Evolutionary conservation across 2,329 filamentous ascomycete genomes (phyloP).

Genomic region (Dothiorella sarmentorum): DNA sequence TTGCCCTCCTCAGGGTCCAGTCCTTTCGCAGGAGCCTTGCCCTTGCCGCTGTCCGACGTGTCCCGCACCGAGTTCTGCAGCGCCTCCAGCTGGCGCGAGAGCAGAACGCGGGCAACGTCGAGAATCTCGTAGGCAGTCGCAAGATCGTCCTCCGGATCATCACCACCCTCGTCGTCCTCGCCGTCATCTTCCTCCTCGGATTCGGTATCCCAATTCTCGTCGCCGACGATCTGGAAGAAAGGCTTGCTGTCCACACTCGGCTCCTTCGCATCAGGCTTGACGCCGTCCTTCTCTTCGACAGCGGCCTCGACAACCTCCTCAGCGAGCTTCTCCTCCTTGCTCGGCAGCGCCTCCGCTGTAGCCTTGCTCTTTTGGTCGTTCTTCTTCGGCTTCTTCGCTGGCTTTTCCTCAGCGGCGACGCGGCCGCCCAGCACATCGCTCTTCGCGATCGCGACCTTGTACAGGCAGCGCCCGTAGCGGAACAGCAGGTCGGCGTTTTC

Average conservation of each 20-base stretch:
- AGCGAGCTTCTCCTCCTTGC: slow-evolving; percentile 39
- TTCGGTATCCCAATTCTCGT: slow-evolving; percentile 81
- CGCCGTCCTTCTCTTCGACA: slow-evolving; percentile 46
- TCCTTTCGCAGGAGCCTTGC: slow-evolving; percentile 39
- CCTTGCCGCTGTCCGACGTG: slow-evolving; percentile 43
- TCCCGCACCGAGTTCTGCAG: slow-evolving; percentile 23
- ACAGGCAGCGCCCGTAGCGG: slow-evolving; percentile 87
- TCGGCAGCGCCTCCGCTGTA: slow-evolving; percentile 28
- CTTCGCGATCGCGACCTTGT: slow-evolving; percentile 89
- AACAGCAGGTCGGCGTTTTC: slow-evolving; percentile 94
- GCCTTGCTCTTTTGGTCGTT: slow-evolving; percentile 31
- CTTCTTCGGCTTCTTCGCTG: slow-evolving; percentile 47
- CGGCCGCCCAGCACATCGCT: slow-evolving; percentile 90
- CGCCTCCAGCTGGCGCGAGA: slow-evolving; percentile 54
- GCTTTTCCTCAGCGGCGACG: slow-evolving; percentile 58
- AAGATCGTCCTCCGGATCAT: slow-evolving; percentile 59
- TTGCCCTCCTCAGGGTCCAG: slow-evolving; percentile 47
- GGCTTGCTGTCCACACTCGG: slow-evolving; percentile 61
- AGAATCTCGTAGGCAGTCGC: slow-evolving; percentile 62
- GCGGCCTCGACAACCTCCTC: slow-evolving; percentile 39
- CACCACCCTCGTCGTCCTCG: slow-evolving; percentile 42
- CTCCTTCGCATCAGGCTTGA: slow-evolving; percentile 36
- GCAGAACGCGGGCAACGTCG: slow-evolving; percentile 59
- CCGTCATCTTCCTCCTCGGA: slow-evolving; percentile 67
- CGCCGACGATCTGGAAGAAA: slow-evolving; percentile 87